These are phyloP conservation scores for Osmozyma mogii DNA, from an alignment of 805 yeast genomes.

Conservation along the genomic window DNA sequence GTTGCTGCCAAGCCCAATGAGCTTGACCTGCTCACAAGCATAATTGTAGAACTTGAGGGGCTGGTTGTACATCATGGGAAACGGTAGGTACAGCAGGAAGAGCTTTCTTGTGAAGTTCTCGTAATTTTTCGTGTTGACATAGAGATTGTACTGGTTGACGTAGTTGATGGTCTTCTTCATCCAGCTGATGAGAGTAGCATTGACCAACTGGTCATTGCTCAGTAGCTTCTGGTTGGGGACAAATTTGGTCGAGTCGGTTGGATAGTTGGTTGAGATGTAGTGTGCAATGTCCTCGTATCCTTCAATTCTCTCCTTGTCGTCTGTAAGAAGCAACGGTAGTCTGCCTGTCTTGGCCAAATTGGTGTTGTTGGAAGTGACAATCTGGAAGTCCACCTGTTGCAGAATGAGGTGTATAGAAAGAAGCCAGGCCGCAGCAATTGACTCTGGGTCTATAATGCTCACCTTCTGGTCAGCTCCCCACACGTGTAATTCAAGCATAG, in stretches of 20 bases:
- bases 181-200: slow-evolving; percentile 37
- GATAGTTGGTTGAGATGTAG: slow-evolving; percentile 16
- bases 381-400: slow-evolving; percentile 12
- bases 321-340: slow-evolving; percentile 40
- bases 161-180: slow-evolving; percentile 33
- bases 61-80: slow-evolving; percentile 69
- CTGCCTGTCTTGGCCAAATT: slow-evolving; percentile 41
- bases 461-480: slow-evolving; percentile 42
- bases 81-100: slow-evolving; percentile 48
- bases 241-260: slow-evolving; percentile 6
- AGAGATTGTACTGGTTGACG: slow-evolving; percentile 52
- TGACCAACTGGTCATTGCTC: slow-evolving; percentile 24
- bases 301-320: slow-evolving; percentile 18
- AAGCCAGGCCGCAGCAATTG: slow-evolving; percentile 40
- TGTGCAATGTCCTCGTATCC: slow-evolving; percentile 35
- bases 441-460: slow-evolving; percentile 45
- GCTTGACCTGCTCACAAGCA: slow-evolving; percentile 27
- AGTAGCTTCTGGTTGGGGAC: slow-evolving; percentile 8
- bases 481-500: slow-evolving; percentile 33
- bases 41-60: slow-evolving; percentile 40
- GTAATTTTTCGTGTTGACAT: slow-evolving; percentile 50
- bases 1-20: slow-evolving; percentile 22
- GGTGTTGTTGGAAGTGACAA: slow-evolving; percentile 53
- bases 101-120: slow-evolving; percentile 49
- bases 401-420: slow-evolving; percentile 17